Evolutionary conservation across 495 filamentous ascomycete species (phyloP).

Genomic region (Penicillium cataractarum): DNA sequence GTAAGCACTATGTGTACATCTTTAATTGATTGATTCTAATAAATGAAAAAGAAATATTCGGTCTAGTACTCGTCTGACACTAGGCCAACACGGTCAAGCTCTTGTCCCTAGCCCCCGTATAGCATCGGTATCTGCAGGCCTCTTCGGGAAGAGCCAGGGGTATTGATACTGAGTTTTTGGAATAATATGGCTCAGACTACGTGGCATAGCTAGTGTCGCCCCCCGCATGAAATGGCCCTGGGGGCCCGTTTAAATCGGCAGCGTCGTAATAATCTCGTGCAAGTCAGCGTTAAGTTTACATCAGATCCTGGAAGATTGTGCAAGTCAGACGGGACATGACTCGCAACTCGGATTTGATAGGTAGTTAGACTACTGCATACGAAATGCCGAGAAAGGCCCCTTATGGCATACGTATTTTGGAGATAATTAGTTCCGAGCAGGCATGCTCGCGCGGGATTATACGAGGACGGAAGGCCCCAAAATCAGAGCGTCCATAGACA

Average conservation of each 20-base stretch:
- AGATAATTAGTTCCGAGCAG: background rate
- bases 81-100: background rate
- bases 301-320: too few species aligned
- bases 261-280: background rate
- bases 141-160: background rate
- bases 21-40: background rate
- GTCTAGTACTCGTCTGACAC: background rate
- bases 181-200: background rate
- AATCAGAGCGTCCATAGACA: background rate
- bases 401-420: background rate
- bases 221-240: background rate
- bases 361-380: background rate
- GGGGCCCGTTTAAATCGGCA: background rate
- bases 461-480: background rate
- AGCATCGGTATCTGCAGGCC: background rate
- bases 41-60: background rate
- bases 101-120: background rate
- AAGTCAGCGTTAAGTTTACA: background rate
- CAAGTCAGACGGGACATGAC: background rate
- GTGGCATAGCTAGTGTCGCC: constrained; percentile 1
- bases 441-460: background rate
- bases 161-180: background rate
- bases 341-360: background rate
- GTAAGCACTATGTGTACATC: background rate
- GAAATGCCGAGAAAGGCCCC: background rate